Evolutionary conservation across 148 eudicot species (phyloP).

Genomic region (Rhododendron henanense): DNA sequence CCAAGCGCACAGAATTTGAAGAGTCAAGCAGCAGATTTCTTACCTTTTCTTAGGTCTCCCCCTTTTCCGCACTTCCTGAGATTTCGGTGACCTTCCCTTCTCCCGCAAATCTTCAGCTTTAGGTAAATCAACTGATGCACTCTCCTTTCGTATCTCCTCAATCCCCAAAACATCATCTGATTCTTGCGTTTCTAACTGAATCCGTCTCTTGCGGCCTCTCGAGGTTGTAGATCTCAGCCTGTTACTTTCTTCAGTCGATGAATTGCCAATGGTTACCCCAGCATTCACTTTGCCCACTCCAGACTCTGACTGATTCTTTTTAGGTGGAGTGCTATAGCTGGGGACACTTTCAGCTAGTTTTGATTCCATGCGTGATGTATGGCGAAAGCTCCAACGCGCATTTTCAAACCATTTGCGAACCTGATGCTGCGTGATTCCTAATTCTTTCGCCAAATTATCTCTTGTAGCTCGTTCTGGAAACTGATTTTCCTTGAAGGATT

Average conservation of each 20-base stretch:
- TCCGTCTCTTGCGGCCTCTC: conserved; percentile 20
- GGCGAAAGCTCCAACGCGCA: conserved; percentile 87
- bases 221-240: conserved; percentile 13
- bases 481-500: conserved; percentile 76
- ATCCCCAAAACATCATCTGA: background rate
- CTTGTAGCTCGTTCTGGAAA: conserved; percentile 57
- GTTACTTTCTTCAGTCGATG: background rate
- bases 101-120: conserved; percentile 13
- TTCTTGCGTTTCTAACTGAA: conserved; percentile 11
- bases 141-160: background rate
- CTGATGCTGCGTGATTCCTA: conserved; percentile 51
- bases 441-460: conserved; percentile 69
- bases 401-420: conserved; percentile 87
- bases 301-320: background rate
- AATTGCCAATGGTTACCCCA: background rate
- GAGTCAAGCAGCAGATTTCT: conserved; percentile 15
- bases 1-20: background rate
- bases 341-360: conserved; percentile 20
- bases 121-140: conserved; percentile 11
- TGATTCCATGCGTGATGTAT: conserved; percentile 31
- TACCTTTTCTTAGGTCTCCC: conserved; percentile 18
- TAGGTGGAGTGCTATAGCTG: background rate
- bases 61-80: background rate
- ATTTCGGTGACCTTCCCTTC: conserved; percentile 12
- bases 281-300: conserved; percentile 4